Conservation (phyloP, 306 rosid genomes). For the Quercus ilex region DNA sequence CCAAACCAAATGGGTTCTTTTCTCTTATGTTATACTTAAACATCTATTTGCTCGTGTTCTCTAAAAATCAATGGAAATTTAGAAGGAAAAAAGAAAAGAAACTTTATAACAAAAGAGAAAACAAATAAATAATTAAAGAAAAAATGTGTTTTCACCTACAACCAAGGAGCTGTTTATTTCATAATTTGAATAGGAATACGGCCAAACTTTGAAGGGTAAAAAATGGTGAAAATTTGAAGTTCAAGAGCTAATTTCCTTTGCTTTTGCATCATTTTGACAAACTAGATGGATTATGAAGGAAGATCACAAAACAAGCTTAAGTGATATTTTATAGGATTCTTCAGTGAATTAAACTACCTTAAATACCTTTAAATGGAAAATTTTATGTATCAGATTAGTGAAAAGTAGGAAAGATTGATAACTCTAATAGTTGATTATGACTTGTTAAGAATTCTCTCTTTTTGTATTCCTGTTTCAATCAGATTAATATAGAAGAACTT, state of each 20-base stretch:
- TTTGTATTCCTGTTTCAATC: slow-evolving; percentile 19
- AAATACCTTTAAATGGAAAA: not conserved
- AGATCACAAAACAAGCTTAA: not conserved
- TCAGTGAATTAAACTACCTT: not conserved
- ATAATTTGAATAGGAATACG: not conserved
- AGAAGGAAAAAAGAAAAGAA: not conserved
- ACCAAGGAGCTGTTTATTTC: not conserved
- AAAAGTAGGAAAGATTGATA: not conserved
- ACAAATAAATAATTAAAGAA: not conserved
- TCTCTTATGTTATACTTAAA: not conserved
- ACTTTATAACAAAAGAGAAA: not conserved
- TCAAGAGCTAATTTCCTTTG: not conserved
- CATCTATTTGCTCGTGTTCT: not conserved
- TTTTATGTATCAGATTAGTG: not conserved
- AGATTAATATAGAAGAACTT: slow-evolving; percentile 74
- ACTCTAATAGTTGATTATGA: not conserved
- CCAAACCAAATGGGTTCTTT: not conserved
- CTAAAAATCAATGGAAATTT: not conserved
- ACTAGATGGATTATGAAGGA: not conserved
- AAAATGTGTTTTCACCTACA: not conserved
- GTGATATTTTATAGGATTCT: not conserved
- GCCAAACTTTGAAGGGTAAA: not conserved
- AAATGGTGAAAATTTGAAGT: not conserved
- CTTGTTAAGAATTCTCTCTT: not conserved
- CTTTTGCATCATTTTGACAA: not conserved